Evolutionary conservation across 176 grass and related monocot species (phyloP), one percentile per base, ranked within the genome.

Genomic region (Panicum miliaceum): DNA sequence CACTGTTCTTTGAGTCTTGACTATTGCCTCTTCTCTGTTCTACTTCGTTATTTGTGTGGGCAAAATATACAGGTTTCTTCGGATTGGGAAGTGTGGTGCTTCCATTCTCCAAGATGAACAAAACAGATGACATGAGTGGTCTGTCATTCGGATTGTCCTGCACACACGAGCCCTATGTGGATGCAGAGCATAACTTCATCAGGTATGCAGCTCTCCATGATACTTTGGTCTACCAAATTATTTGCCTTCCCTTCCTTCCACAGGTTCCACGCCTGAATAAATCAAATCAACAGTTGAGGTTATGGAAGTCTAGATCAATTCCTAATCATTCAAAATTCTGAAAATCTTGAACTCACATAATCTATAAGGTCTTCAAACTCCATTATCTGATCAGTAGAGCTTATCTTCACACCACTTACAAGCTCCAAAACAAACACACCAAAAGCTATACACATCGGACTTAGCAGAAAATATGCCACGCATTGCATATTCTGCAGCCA

Each of bases 401-500:
- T 84, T 74, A 75, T 91, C 75, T 48, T 87, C 15, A 46, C 52
- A 36, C 84, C 84, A 75, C 73, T 81, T 7, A 84, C 73, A 63
- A 91, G 62, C 81, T 91, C 85, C 57, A 88, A 15, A 64, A 56
- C 12, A 20, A 90, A 65, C 65, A 85, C 78, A 62, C 77, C 88
- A 22, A 90, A 90, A 90, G 36, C 88, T 86, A 18, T 85, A 90
- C 2, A 86, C 83, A 56, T 90, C 76, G 4, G 87, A 68, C 68
- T 90, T 90, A 23, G 69, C 61, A 16, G 88, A 90, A 32, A 85
- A 90, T n/a, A 85, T 65, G 1, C 88, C 82, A 63, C 50, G 52
- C 51, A 86, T 62, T 81, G 88, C 88, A 90, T 89, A 85, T 36
- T 89, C 87, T 29, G 70, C 81, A 46, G 86, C 81, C 86, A 89